phyloP scores from a whole-genome alignment of 371 early-diverging fungal genomes.

The Mucor irregularis region DNA sequence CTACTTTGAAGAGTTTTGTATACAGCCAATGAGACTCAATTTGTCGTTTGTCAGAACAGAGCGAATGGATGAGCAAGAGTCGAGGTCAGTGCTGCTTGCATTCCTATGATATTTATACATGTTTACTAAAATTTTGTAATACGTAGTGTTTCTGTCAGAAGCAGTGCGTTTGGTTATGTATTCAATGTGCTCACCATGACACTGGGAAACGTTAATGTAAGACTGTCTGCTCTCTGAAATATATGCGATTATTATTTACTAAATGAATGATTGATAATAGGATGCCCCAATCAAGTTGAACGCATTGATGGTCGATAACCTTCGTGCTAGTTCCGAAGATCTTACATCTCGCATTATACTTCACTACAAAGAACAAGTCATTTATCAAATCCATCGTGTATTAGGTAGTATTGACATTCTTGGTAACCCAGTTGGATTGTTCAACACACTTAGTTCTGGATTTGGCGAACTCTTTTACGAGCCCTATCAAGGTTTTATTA shows the following conservation, averaged over 20 bases:
- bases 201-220: conserved; percentile 83
- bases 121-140: not conserved
- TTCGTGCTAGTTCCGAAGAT: conserved; percentile 64
- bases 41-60: conserved; percentile 81
- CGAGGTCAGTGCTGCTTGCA: conserved; percentile 25
- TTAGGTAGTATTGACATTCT: conserved; percentile 88
- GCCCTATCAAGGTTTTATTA: conserved; percentile 87
- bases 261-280: conserved; percentile 23
- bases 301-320: conserved; percentile 80
- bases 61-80: conserved; percentile 36
- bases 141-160: conserved; percentile 18
- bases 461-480: conserved; percentile 91
- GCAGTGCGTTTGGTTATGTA: conserved; percentile 45
- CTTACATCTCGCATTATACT: conserved; percentile 32
- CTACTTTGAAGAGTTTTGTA: conserved; percentile 86
- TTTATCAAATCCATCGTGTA: conserved; percentile 83
- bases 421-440: conserved; percentile 91
- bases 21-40: conserved; percentile 87
- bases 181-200: conserved; percentile 88
- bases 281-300: conserved; percentile 85
- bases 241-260: conserved; percentile 1
- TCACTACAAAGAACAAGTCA: conserved; percentile 77
- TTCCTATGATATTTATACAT: conserved; percentile 6
- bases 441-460: conserved; percentile 82
- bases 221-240: not conserved